A percentile compares a stretch with the other conserved stretches of the same genome.
These are phyloP conservation scores for Pythium apleroticum DNA, from an alignment of 352 stramenopile genomes.

Conservation along the genomic window DNA sequence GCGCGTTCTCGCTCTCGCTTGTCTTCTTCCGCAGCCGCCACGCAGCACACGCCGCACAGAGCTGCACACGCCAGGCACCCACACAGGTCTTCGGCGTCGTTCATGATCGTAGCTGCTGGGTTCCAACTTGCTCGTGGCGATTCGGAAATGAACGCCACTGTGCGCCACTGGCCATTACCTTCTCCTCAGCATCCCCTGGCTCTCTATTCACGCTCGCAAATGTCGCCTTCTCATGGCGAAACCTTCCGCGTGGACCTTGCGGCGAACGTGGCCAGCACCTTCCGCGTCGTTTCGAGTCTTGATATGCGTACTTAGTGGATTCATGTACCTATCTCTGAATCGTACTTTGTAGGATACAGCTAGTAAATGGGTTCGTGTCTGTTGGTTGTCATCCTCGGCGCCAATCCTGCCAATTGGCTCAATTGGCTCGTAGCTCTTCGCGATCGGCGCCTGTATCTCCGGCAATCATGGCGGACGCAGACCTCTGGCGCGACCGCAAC, in stretches of 20 bases:
- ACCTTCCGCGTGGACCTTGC: neutral
- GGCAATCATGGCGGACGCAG: conserved; percentile 44
- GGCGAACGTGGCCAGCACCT: neutral
- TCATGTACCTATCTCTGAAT: neutral
- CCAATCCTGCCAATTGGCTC: neutral
- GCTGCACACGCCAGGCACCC: conserved; percentile 68
- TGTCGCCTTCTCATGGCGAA: neutral
- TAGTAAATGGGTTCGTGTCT: conserved; percentile 7
- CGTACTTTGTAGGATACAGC: conserved; percentile 20
- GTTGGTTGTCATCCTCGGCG: conserved; percentile 12
- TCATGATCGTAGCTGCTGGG: conserved; percentile 36
- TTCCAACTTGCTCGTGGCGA: neutral
- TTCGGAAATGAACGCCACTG: neutral
- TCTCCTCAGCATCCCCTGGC: neutral
- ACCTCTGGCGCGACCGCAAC: conserved; percentile 87
- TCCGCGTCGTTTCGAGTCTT: conserved; percentile 17
- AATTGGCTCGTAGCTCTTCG: neutral
- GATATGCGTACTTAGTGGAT: neutral
- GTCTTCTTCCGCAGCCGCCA: conserved; percentile 76
- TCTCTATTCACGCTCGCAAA: neutral
- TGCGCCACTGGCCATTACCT: neutral
- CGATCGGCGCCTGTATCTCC: neutral
- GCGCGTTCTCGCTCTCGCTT: conserved; percentile 73
- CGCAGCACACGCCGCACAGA: conserved; percentile 75
- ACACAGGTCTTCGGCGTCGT: conserved; percentile 74